phyloP scores from a whole-genome alignment of 805 yeast genomes.

The Cyberlindnera veronae region DNA sequence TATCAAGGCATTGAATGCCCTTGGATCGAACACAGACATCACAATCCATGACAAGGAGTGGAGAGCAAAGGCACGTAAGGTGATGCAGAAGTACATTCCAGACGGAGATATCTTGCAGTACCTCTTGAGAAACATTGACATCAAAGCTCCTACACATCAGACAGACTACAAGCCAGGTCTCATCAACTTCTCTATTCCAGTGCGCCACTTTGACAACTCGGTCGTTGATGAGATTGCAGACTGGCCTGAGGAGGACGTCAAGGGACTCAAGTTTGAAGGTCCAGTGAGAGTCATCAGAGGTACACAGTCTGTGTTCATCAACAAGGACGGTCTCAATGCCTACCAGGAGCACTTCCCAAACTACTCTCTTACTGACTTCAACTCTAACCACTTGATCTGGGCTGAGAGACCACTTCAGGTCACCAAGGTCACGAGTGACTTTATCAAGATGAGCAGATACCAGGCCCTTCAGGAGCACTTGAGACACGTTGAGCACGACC shows the following conservation, averaged over 20 bases:
- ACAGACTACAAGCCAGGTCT: constrained; percentile 27
- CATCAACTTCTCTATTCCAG: constrained; percentile 31
- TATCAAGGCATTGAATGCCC: constrained; percentile 37
- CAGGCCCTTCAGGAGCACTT: constrained; percentile 17
- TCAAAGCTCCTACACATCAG: constrained; percentile 22
- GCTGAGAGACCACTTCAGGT: constrained; percentile 35
- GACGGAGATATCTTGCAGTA: constrained; percentile 31
- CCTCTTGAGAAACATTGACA: constrained; percentile 35
- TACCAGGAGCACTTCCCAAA: constrained; percentile 29
- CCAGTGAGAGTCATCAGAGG: constrained; percentile 42
- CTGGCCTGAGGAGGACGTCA: constrained; percentile 30
- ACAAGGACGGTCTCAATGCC: constrained; percentile 26
- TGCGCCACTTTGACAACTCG: constrained; percentile 21
- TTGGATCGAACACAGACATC: constrained; percentile 28
- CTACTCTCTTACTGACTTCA: constrained; percentile 22
- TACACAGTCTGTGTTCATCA: constrained; percentile 36
- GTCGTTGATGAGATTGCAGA: constrained; percentile 28
- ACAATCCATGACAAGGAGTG: constrained; percentile 25
- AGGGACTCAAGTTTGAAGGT: constrained; percentile 26
- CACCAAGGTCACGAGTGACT: constrained; percentile 22
- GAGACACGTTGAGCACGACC: constrained; percentile 11
- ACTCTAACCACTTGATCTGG: constrained; percentile 36
- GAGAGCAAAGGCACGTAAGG: constrained; percentile 25
- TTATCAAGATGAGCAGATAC: constrained; percentile 26
- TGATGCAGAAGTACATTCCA: constrained; percentile 22